phyloP scores from a whole-genome alignment of 139 green algal genomes.

The Nannochloris sp. region DNA sequence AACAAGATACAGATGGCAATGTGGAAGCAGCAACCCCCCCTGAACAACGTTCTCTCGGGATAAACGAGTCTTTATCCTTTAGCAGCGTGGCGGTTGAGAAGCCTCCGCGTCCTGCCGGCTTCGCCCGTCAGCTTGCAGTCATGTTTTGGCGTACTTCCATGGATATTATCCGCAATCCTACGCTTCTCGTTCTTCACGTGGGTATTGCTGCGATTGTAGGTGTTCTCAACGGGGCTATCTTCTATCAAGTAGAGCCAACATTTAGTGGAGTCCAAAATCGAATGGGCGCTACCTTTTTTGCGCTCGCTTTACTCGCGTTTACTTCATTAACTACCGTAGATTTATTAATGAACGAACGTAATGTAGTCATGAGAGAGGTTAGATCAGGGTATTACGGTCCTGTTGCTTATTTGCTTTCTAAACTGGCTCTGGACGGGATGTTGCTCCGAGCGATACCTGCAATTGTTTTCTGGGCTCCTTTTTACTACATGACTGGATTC shows the following conservation, averaged over 20 bases:
- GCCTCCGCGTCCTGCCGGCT: not conserved
- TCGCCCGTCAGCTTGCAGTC: constrained; percentile 46
- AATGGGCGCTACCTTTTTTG: constrained; percentile 71
- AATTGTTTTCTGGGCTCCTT: constrained; percentile 44
- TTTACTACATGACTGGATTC: constrained; percentile 63
- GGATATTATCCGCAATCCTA: constrained; percentile 68
- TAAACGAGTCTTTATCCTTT: too few relatives aligned
- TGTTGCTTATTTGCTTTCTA: constrained; percentile 48
- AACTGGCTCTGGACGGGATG: constrained; percentile 61
- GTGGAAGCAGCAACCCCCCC: not conserved
- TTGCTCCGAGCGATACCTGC: constrained; percentile 67
- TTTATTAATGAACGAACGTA: constrained; percentile 47
- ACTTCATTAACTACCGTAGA: constrained; percentile 64
- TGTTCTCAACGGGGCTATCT: constrained; percentile 49
- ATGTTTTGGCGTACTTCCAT: constrained; percentile 60
- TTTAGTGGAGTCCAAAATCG: constrained; percentile 58
- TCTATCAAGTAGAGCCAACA: constrained; percentile 36
- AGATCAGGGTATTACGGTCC: constrained; percentile 52
- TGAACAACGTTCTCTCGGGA: not conserved
- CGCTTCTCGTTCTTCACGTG: constrained; percentile 54
- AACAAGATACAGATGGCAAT: not conserved
- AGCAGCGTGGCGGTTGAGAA: too few relatives aligned
- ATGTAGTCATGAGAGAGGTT: constrained; percentile 43
- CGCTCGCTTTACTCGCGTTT: constrained; percentile 66
- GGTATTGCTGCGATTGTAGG: constrained; percentile 43